Conservation (phyloP, 805 yeast genomes). For the Danielozyma ontarioensis region DNA sequence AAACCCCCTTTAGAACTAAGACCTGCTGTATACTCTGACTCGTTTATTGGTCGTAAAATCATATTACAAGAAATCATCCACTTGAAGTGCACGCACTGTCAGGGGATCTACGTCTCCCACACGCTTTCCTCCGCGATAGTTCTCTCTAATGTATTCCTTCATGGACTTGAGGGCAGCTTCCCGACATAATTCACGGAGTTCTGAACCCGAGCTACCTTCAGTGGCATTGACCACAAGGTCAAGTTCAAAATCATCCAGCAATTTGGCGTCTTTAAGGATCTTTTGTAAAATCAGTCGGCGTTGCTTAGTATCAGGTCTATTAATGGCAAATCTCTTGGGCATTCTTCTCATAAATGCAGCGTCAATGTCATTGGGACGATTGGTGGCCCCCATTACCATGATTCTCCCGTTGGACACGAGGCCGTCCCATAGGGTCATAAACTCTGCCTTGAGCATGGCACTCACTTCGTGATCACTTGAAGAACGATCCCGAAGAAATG, state of each 20-base stretch:
- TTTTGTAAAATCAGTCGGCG: slow-evolving; percentile 67
- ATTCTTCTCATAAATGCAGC: slow-evolving; percentile 86
- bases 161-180: slow-evolving; percentile 90
- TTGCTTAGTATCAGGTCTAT: slow-evolving; percentile 64
- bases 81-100: too few species aligned
- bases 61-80: too few species aligned
- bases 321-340: slow-evolving; percentile 83
- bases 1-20: too few species aligned
- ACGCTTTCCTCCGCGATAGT: slow-evolving; percentile 37
- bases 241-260: slow-evolving; percentile 58
- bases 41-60: too few species aligned
- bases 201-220: slow-evolving; percentile 79
- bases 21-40: too few species aligned
- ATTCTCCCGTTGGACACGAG: slow-evolving; percentile 71
- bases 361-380: slow-evolving; percentile 87
- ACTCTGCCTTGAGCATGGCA: slow-evolving; percentile 90
- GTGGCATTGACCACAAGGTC: slow-evolving; percentile 58
- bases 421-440: slow-evolving; percentile 98
- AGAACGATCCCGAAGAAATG: slow-evolving; percentile 82
- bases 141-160: slow-evolving; percentile 71
- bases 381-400: slow-evolving; percentile 90
- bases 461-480: slow-evolving; percentile 92
- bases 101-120: too few species aligned
- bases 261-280: slow-evolving; percentile 57
- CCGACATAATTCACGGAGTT: slow-evolving; percentile 83